Conservation (phyloP, 345 rosid genomes). For the Salix caprea region DNA sequence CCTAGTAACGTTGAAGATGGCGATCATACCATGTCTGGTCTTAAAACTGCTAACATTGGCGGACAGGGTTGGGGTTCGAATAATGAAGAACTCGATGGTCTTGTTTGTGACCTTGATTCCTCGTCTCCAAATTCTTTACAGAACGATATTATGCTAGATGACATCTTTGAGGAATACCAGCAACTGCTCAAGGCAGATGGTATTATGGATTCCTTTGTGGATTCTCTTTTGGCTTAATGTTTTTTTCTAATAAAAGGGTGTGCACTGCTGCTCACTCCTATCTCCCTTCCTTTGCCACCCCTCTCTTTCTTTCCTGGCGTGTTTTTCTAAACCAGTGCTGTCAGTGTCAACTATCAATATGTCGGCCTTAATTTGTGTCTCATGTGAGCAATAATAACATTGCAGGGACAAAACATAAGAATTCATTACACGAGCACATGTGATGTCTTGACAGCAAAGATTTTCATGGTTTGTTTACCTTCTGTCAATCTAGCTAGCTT, state of each 20-base stretch:
- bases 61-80: background rate
- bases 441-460: too few species aligned
- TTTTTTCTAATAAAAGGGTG: background rate
- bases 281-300: background rate
- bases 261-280: background rate
- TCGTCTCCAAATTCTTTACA: background rate
- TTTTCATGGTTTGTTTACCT: too few species aligned
- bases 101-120: background rate
- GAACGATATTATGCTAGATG: conserved; percentile 3
- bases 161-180: conserved; percentile 19
- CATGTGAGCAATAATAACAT: too few species aligned
- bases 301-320: background rate
- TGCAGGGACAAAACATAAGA: too few species aligned
- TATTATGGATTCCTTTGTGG: background rate
- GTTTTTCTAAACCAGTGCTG: background rate
- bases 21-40: background rate
- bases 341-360: background rate
- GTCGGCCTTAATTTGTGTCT: background rate
- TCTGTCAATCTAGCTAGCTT: too few species aligned
- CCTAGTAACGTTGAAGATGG: background rate
- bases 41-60: background rate
- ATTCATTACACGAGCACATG: too few species aligned
- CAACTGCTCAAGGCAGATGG: conserved; percentile 12
- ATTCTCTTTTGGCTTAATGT: conserved; percentile 1
- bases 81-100: background rate